Evolutionary conservation across 2,329 filamentous ascomycete species (phyloP), one percentile per base, ranked within the genome.

Genomic region (Hypoxylon sp.): DNA sequence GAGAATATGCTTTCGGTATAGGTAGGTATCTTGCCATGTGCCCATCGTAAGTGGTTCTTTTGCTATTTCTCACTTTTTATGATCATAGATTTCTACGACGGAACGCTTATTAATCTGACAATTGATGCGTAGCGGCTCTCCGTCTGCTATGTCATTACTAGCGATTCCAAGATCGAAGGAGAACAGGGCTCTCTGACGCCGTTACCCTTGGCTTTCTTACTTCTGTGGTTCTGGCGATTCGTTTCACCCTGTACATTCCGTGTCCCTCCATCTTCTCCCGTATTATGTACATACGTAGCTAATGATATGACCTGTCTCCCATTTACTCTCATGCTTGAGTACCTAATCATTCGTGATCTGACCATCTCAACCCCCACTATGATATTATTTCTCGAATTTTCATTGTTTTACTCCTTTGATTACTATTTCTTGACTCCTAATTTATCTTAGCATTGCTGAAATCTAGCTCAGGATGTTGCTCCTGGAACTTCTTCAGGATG

Each of bases 401-500:
- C 31, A 31, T 19, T 19, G 26, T 44, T 55, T 62, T 51, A 19
- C 24, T 48, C 6, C 29, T 46, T 47, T 31, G 6, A 6, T 9
- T 31, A 31, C 8, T 31, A 31, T 31, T 31, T 31, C 6, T 9
- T 1, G 17, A n/a, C 26, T 9, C 26, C 74, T 82, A 90, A 76
- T 81, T 85, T 63, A 92, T 87, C 83, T 91, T 90, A 70, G 89
- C 90, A 52, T 92, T 91, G 78, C 84, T 88, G 75, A 92, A 92
- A 79, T 92, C 90, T 86, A 92, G 89, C 82, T 92, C 90, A 0
- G 89, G 88, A 74, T 90, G 88, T 80, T 97, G 90, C 55, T 84
- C 85, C 88, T 98, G 92, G 83, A 99, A 98, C 84, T 97, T 94
- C 83, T 93, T 92, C 78, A 99, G 83, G 75, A 99, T 91, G 62